A percentile compares a stretch with the other conserved stretches of the same genome.
These are phyloP conservation scores for Kodamaea ohmeri DNA, from an alignment of 1,139 yeast species.

Conservation along the genomic window DNA sequence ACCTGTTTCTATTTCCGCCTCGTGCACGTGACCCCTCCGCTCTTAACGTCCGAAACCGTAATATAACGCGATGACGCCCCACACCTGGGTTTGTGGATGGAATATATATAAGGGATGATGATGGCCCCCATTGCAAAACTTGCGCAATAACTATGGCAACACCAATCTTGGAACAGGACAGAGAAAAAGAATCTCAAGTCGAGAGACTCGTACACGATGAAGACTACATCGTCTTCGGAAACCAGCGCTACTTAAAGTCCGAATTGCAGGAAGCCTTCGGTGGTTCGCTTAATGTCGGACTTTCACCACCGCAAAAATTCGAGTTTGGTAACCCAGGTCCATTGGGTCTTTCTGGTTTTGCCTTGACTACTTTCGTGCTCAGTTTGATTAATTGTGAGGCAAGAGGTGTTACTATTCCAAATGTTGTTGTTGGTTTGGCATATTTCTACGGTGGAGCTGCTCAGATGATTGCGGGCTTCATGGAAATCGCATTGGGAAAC, in stretches of 20 bases:
- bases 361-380: conserved; percentile 48
- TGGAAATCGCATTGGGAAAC: conserved; percentile 65
- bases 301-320: conserved; percentile 33
- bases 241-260: conserved; percentile 53
- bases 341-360: conserved; percentile 55
- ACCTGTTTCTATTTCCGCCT: background rate
- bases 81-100: conserved; percentile 5
- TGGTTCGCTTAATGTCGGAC: conserved; percentile 41
- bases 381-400: conserved; percentile 52
- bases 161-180: background rate
- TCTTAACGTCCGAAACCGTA: background rate
- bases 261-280: conserved; percentile 45
- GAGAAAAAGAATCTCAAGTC: conserved; percentile 5
- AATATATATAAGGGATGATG: conserved; percentile 1
- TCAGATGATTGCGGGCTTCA: conserved; percentile 62
- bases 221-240: conserved; percentile 70
- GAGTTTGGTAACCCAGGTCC: conserved; percentile 60
- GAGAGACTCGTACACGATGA: conserved; percentile 14
- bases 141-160: background rate
- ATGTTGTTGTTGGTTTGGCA: conserved; percentile 47
- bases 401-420: conserved; percentile 47
- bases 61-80: conserved; percentile 3
- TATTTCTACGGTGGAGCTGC: conserved; percentile 64
- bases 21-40: conserved; percentile 5
- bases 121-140: background rate